These are phyloP conservation scores for Moesziomyces antarcticus DNA, from an alignment of 1,284 basidiomycete species.

Conservation along the genomic window DNA sequence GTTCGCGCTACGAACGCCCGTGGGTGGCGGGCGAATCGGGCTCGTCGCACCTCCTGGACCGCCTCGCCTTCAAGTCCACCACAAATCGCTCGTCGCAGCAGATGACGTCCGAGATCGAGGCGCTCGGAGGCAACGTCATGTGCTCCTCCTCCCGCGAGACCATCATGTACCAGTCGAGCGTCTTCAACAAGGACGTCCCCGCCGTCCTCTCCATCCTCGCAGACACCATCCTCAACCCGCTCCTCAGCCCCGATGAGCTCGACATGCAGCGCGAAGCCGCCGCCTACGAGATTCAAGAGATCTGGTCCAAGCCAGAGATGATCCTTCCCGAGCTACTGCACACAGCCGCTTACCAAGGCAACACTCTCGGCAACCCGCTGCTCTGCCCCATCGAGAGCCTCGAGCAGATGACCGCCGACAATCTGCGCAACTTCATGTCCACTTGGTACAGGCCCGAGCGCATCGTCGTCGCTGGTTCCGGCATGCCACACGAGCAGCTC, in stretches of 20 bases:
- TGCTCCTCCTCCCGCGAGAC: constrained; percentile 91
- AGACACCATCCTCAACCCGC: constrained; percentile 86
- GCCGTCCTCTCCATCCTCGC: constrained; percentile 87
- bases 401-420: constrained; percentile 75
- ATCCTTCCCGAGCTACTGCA: constrained; percentile 94
- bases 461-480: constrained; percentile 93
- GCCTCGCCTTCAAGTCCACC: constrained; percentile 90
- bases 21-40: constrained; percentile 75
- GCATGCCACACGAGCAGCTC: constrained; percentile 88
- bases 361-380: constrained; percentile 87
- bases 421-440: constrained; percentile 77
- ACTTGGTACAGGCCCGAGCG: constrained; percentile 92
- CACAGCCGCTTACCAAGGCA: constrained; percentile 81
- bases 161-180: constrained; percentile 97
- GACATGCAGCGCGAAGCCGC: constrained; percentile 86
- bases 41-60: constrained; percentile 89
- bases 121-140: constrained; percentile 90
- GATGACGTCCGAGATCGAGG: constrained; percentile 85
- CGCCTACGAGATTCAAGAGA: constrained; percentile 90
- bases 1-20: constrained; percentile 87
- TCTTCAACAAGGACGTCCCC: constrained; percentile 85
- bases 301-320: constrained; percentile 89
- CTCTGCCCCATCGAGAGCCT: constrained; percentile 88
- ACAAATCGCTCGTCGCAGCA: constrained; percentile 73
- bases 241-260: constrained; percentile 82